Base-by-base conservation (phyloP, 306 rosid species). In the Hippophae rhamnoides region DNA sequence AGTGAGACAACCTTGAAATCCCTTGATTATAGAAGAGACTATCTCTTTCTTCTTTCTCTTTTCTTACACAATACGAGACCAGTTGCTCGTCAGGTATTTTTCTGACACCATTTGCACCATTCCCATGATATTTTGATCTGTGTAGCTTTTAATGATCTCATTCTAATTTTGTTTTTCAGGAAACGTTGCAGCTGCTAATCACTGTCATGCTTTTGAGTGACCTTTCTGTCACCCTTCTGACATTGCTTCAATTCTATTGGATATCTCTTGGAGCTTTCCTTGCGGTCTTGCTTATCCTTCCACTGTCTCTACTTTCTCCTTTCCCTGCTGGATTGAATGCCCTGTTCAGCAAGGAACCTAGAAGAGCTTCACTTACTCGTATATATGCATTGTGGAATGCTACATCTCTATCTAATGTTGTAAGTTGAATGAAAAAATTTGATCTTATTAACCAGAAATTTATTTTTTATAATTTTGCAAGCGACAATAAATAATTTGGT, bases 281-380 rank as follows among this genome's bases (percentile, higher is more conserved):
- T 65, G 80, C 79, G 54, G 82, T 88, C 72, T 75, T 92, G 78
- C 87, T 92, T 53, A 76, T 92, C 58, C 96, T 92, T 73, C 99
- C 99, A 44, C 79, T 92, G 41, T 92, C 96, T 43, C 79, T 92
- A 43, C 87, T 92, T 66, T 92, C 88, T 61, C 96, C 95, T 45
- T 85, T 92, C 70, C 99, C 90, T 6, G 99, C 99, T n/a, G 96
- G 99, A 58, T 77, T 92, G 84, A 92, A 82, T 76, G 99, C 96
- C 48, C 79, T 88, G 65, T 92, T 87, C 85, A 92, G 96, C 64
- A 85, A 83, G 78, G 95, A 88, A 79, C 84, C 90, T 43, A 81
- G 96, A 85, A 81, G 82, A 81, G 93, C 96, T 61, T 81, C 93
- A 61, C 93, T 85, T 68, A 79, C 88, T 74, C 89, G 96, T 53